These are phyloP conservation scores for Kappamyces sp. DNA, from an alignment of 192 early-diverging fungal genomes.

Conservation along the genomic window DNA sequence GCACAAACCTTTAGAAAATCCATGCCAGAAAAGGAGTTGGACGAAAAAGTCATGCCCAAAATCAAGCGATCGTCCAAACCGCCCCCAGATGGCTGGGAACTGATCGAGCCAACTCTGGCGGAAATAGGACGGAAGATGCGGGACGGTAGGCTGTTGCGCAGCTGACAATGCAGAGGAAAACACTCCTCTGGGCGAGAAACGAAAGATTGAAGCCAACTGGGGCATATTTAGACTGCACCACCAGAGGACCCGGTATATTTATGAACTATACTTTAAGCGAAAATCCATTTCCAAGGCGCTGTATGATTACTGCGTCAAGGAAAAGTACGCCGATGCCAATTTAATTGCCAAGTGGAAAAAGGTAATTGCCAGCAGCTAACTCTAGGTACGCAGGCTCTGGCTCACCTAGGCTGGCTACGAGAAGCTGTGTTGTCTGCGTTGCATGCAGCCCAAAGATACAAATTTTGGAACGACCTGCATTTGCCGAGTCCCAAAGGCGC, in stretches of 20 bases:
- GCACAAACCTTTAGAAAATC: conserved; percentile 13
- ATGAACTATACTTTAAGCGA: conserved; percentile 93
- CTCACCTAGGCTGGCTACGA: conserved; percentile 78
- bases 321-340: conserved; percentile 82
- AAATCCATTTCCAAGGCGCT: conserved; percentile 87
- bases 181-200: conserved; percentile 87
- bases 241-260: conserved; percentile 94
- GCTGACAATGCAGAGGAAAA: conserved; percentile 72
- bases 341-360: conserved; percentile 99
- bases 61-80: conserved; percentile 64
- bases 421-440: conserved; percentile 92
- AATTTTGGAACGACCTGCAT: conserved; percentile 97
- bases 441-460: conserved; percentile 95
- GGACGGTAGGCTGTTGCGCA: conserved; percentile 58
- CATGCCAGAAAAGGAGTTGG: not conserved
- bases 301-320: conserved; percentile 89
- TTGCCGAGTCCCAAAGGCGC: conserved; percentile 89
- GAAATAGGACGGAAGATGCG: conserved; percentile 94
- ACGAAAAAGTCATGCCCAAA: conserved; percentile 40
- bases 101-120: conserved; percentile 85
- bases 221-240: conserved; percentile 93
- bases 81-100: conserved; percentile 91
- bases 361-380: conserved; percentile 31
- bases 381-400: not conserved
- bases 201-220: conserved; percentile 89